Base-by-base conservation (phyloP, 78 protist species). In the Emiliania huxleyi region DNA sequence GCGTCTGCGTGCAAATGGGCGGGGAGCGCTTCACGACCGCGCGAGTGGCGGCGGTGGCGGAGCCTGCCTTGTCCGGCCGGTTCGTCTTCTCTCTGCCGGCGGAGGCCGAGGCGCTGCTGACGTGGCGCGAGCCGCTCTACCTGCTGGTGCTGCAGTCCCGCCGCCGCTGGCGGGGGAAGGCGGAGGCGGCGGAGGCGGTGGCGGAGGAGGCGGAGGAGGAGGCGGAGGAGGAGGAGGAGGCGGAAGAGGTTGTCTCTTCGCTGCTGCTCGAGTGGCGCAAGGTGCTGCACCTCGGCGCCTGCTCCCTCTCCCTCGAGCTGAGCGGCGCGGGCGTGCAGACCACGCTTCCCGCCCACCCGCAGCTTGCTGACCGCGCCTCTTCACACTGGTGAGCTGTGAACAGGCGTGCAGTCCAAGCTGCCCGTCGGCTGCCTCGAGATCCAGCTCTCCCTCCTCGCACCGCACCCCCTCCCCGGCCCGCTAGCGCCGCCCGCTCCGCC, bases 261-360 rank as follows among this genome's bases (percentile, higher is more conserved):
- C 83, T 2, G 2, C 29, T n/a, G 43, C 44, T 89, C 25, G 81
- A 89, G 52, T 89, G 91, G 91, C 91, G 91, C 44, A 15, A 62
- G 83, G 91, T 69, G 91, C 90, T 85, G 25, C 37, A 49, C 42
- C 18, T 2, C 35, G 46, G 33, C 75, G 1, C n/a, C 5, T 37
- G 45, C 45, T 35, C 15, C 33, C 12, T 85, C 42, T 2, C 81
- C n/a, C 15, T 88, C 44, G 81, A 88, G 48, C 81, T 88, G 45
- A 0, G 21, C 81, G 49, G 91, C 42, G 37, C 22, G 48, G 43
- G 52, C 26, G 37, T n/a, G n/a, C n/a, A n/a, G n/a, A n/a, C n/a
- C n/a, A n/a, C n/a, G n/a, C n/a, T n/a, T n/a, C n/a, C n/a, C n/a
- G n/a, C n/a, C n/a, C n/a, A n/a, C n/a, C n/a, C n/a, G n/a, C n/a